Evolutionary conservation across 345 rosid genomes (phyloP).

Genomic region (Salix arbutifolia): DNA sequence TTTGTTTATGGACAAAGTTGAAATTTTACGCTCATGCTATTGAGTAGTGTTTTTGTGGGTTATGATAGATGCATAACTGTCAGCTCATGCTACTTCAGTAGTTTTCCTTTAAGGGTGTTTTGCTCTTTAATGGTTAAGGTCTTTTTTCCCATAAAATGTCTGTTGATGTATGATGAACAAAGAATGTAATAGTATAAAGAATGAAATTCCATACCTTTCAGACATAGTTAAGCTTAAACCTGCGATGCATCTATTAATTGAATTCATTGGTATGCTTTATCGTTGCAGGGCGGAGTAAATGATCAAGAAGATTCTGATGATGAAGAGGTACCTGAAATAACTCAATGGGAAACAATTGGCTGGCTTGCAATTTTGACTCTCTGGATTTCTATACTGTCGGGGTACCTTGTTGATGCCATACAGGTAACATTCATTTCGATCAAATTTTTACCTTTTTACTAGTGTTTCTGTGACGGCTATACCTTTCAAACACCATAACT

Average conservation of each 20-base stretch:
- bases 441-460: neutral
- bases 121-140: neutral
- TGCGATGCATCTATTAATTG: neutral
- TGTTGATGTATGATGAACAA: neutral
- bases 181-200: neutral
- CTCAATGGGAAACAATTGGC: constrained; percentile 67
- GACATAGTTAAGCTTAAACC: constrained; percentile 15
- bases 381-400: constrained; percentile 76
- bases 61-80: too few relatives aligned
- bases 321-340: constrained; percentile 64
- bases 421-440: constrained; percentile 34
- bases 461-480: neutral
- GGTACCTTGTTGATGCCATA: constrained; percentile 77
- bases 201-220: neutral
- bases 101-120: too few relatives aligned
- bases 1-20: too few relatives aligned
- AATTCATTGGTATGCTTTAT: neutral
- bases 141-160: neutral
- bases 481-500: neutral
- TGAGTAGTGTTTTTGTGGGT: too few relatives aligned
- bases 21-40: too few relatives aligned
- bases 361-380: constrained; percentile 80
- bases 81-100: too few relatives aligned
- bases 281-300: constrained; percentile 31
- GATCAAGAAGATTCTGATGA: constrained; percentile 13